These are phyloP conservation scores for Phellopilus nigrolimitatus DNA, from an alignment of 1,284 basidiomycete species.

Conservation along the genomic window DNA sequence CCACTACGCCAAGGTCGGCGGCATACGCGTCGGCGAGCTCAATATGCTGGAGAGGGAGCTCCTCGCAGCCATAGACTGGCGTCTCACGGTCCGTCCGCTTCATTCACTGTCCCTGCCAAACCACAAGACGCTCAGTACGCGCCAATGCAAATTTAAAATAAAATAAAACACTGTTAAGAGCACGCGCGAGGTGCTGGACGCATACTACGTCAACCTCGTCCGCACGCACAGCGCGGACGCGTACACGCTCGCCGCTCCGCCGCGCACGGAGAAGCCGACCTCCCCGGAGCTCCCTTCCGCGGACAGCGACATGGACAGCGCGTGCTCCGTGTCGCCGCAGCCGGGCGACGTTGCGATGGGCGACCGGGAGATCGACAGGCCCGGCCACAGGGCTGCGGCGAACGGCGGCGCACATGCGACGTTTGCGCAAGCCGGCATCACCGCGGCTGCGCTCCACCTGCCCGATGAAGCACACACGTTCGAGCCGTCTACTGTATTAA, in stretches of 20 bases:
- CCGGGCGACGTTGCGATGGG: constrained; percentile 35
- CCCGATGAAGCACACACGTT: constrained; percentile 19
- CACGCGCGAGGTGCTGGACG: constrained; percentile 73
- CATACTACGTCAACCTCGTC: constrained; percentile 81
- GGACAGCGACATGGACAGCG: constrained; percentile 59
- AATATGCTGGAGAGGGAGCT: constrained; percentile 93
- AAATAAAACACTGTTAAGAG: constrained; percentile 48
- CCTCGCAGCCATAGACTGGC: constrained; percentile 86
- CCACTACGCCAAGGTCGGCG: constrained; percentile 91
- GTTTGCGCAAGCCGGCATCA: constrained; percentile 37
- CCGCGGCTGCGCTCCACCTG: neutral
- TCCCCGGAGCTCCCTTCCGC: constrained; percentile 26
- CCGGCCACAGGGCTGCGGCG: neutral
- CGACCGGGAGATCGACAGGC: constrained; percentile 18
- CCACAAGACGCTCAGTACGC: constrained; percentile 15
- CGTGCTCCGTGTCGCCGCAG: constrained; percentile 44
- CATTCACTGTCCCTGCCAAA: constrained; percentile 22
- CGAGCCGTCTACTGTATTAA: constrained; percentile 49
- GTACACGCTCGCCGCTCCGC: constrained; percentile 51
- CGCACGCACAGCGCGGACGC: constrained; percentile 63
- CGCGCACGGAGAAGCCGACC: constrained; percentile 31
- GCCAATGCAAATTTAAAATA: no score
- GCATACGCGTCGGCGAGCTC: constrained; percentile 84
- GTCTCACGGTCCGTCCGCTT: constrained; percentile 71
- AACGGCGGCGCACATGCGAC: constrained; percentile 28